A percentile compares a stretch with the other conserved stretches of the same genome.
phyloP scores from a whole-genome alignment of 257 asterid genomes.

The Fraxinus americana region DNA sequence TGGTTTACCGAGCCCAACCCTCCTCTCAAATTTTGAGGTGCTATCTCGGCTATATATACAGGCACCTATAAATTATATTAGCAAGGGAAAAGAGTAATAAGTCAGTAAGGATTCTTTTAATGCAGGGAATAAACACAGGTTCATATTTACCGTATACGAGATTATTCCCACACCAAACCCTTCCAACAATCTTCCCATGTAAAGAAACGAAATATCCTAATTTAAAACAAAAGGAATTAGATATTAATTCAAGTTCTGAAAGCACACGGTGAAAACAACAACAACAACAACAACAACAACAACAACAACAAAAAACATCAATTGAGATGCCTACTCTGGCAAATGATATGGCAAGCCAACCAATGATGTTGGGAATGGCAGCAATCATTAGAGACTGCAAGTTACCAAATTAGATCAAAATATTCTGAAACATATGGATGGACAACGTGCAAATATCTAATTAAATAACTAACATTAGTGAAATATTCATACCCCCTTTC shows the following conservation, averaged over 20 bases:
- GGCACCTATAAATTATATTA: slow-evolving; percentile 52
- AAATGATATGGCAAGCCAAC: slow-evolving; percentile 92
- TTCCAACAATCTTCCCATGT: slow-evolving; percentile 45
- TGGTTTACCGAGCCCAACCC: slow-evolving; percentile 69
- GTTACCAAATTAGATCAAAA: slow-evolving; percentile 13
- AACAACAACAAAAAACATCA: not conserved
- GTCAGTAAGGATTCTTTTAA: not conserved
- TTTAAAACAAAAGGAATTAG: not conserved
- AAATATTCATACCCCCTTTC: slow-evolving; percentile 73
- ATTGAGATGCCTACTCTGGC: slow-evolving; percentile 55
- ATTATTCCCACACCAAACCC: slow-evolving; percentile 53
- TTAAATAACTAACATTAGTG: not conserved
- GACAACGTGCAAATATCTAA: not conserved
- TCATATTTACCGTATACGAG: slow-evolving; percentile 40
- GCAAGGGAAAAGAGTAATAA: slow-evolving; percentile 9
- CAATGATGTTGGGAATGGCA: slow-evolving; percentile 87
- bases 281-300: not conserved
- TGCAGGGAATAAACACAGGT: not conserved
- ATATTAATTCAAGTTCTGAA: not conserved
- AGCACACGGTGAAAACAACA: not conserved
- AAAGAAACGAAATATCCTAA: slow-evolving; percentile 34
- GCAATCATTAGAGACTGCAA: slow-evolving; percentile 86
- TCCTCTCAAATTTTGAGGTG: slow-evolving; percentile 77
- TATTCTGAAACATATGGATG: not conserved
- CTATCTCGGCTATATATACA: slow-evolving; percentile 74